A percentile compares a stretch with the other conserved stretches of the same genome.
These are phyloP conservation scores for Carex scoparia DNA, from an alignment of 176 grass and related monocot genomes.

Conservation along the genomic window DNA sequence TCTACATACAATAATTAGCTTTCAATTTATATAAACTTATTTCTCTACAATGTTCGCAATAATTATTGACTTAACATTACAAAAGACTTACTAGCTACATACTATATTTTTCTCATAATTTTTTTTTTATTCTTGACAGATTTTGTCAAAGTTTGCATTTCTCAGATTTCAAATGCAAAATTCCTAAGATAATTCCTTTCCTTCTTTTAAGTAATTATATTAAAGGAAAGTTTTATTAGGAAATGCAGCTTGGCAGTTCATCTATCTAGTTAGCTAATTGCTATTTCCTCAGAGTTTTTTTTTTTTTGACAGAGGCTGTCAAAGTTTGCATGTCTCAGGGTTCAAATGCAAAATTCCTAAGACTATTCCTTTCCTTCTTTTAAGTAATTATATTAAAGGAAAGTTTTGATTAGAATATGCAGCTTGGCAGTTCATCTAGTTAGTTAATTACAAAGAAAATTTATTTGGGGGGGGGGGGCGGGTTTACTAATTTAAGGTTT, in stretches of 20 bases:
- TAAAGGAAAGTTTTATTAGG: neutral
- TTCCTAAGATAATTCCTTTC: neutral
- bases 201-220: neutral
- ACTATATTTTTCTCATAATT: neutral
- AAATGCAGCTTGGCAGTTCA: neutral
- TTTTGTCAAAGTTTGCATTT: neutral
- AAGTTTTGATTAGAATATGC: neutral
- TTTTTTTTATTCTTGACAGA: too few species aligned
- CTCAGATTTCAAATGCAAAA: neutral
- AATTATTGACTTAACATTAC: neutral
- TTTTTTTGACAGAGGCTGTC: too few species aligned
- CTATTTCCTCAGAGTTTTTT: neutral
- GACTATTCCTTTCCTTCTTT: neutral
- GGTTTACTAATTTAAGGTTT: conserved; percentile 1
- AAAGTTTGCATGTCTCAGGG: neutral
- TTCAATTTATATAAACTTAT: neutral
- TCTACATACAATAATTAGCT: neutral
- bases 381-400: conserved; percentile 2
- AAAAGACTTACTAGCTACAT: neutral
- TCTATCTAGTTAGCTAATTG: neutral
- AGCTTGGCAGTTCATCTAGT: neutral
- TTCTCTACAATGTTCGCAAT: neutral
- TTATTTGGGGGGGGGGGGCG: neutral
- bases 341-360: neutral
- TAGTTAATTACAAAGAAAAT: neutral